Percentiles rank a stretch among this genome's conserved stretches.
Evolutionary conservation across 2,329 filamentous ascomycete genomes (phyloP).

Genomic region (Sarocladiaceae sp.): DNA sequence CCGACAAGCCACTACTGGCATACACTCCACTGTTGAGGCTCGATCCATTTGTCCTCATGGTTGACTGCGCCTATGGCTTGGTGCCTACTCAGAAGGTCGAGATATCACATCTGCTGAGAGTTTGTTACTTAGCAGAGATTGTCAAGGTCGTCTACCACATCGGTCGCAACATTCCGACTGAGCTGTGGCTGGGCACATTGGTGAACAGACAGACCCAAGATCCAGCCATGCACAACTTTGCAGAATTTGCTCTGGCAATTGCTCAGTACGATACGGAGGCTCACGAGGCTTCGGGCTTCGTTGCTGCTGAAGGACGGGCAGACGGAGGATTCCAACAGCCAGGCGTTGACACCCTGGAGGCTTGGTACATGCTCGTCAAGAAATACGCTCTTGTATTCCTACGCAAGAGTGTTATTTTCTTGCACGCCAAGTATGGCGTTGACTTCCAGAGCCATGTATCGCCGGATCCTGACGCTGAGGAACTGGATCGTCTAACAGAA

Average conservation of each 20-base stretch:
- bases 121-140: slow-evolving; percentile 89
- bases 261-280: slow-evolving; percentile 36
- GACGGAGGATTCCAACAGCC: slow-evolving; percentile 50
- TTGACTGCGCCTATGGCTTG: slow-evolving; percentile 68
- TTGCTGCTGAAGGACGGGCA: background rate
- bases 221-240: slow-evolving; percentile 46
- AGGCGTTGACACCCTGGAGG: slow-evolving; percentile 45
- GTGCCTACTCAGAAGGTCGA: slow-evolving; percentile 63
- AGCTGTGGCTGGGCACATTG: slow-evolving; percentile 42
- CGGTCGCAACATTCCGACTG: slow-evolving; percentile 45
- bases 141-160: slow-evolving; percentile 68
- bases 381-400: slow-evolving; percentile 89
- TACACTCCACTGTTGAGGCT: slow-evolving; percentile 56
- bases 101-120: slow-evolving; percentile 69
- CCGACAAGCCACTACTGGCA: slow-evolving; percentile 35
- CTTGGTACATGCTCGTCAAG: slow-evolving; percentile 56
- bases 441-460: slow-evolving; percentile 71
- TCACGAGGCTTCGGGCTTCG: background rate
- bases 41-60: slow-evolving; percentile 75
- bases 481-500: slow-evolving; percentile 75
- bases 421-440: slow-evolving; percentile 83
- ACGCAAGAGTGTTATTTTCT: slow-evolving; percentile 74
- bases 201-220: slow-evolving; percentile 36
- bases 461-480: slow-evolving; percentile 58
- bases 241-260: slow-evolving; percentile 45